Percentiles rank a stretch among this genome's conserved stretches.
Evolutionary conservation across 352 stramenopile species (phyloP).

Genomic region (Phytophthora nicotianae): DNA sequence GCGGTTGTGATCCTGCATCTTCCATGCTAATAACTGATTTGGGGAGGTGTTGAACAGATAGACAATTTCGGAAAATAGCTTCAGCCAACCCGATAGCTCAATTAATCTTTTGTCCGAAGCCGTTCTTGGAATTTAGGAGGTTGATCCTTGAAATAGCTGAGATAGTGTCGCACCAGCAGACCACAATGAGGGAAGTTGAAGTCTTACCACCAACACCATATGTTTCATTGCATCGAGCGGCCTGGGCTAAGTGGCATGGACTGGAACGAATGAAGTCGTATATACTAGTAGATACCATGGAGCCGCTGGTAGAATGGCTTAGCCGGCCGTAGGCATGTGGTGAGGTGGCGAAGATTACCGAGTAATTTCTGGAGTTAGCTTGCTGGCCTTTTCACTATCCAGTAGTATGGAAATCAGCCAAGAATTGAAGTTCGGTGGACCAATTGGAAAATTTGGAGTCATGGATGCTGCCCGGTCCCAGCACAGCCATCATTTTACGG

Average conservation of each 20-base stretch:
- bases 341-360: constrained; percentile 30
- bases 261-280: no score
- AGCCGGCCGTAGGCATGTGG: constrained; percentile 16
- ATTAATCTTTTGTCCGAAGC: constrained; percentile 2
- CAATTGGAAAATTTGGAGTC: constrained; percentile 34
- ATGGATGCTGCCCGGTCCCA: constrained; percentile 29
- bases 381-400: no score
- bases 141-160: constrained; percentile 5
- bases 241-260: constrained; percentile 2
- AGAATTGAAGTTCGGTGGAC: constrained; percentile 4
- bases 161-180: constrained; percentile 1
- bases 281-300: no score
- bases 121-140: background rate
- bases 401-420: constrained; percentile 7
- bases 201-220: background rate
- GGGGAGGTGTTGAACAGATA: background rate
- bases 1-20: background rate
- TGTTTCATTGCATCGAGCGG: background rate
- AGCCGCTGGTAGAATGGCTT: constrained; percentile 25
- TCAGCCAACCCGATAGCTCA: background rate
- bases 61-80: background rate
- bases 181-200: background rate
- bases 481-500: constrained; percentile 23
- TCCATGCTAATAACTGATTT: background rate
- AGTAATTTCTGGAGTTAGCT: constrained; percentile 27